Evolutionary conservation across 2,329 filamentous ascomycete genomes (phyloP), one percentile per base, ranked within the genome.

Genomic region (Sclerotinia sclerotiorum): DNA sequence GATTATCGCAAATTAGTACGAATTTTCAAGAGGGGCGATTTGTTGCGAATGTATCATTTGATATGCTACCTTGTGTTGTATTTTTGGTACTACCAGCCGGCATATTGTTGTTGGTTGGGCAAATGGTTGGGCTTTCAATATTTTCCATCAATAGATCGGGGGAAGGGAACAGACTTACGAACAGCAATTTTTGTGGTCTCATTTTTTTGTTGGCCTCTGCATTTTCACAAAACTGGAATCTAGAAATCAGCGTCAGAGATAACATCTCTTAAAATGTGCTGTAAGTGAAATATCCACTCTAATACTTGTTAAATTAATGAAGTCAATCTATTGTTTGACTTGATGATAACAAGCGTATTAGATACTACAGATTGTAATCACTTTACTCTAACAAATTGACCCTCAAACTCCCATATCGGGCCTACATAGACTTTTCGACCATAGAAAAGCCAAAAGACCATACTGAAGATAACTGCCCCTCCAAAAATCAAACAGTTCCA

Each of bases 341-440:
- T 10, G 52, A 21, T 55, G 27, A 55, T 15, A 35, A 13, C 29
- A 55, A 13, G 52, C 11, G 19, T n/a, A 56, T 56, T 56, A 56
- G 13, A 29, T 1, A 35, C 19, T 13, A 19, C 29, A 7, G 19
- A 2, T 1, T 56, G 13, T 35, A 21, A 42, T 58, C 7, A 62
- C 17, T 32, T 49, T 11, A 24, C 46, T 49, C 58, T 62, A 5
- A 62, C 46, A 35, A 48, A 62, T 5, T 62, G 42, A n/a, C 58
- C 24, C 24, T 62, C 46, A 62, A 49, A 49, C 19, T 44, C 46
- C n/a, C 42, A 57, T 42, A 67, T 39, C 1, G 67, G 67, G 27
- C 69, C 69, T 17, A 56, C 68, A 48, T 70, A 70, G 19, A 57
- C 42, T 29, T 66, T 60, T 8, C 67, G 51, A 5, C 61, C 67